Evolutionary conservation across 768 basidiomycete genomes (phyloP).

Genomic region (Polyporus arcularius): DNA sequence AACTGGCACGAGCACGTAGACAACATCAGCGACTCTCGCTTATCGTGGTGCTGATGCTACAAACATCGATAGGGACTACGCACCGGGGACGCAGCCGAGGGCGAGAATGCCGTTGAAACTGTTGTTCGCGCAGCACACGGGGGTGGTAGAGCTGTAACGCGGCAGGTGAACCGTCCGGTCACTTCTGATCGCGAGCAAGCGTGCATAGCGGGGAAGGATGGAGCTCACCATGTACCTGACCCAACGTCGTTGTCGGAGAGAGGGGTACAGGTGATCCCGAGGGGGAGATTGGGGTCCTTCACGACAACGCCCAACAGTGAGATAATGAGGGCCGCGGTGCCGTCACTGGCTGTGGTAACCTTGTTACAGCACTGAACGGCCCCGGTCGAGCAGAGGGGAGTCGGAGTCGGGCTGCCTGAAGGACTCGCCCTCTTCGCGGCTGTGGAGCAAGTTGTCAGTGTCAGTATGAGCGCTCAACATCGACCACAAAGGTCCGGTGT

Average conservation of each 20-base stretch:
- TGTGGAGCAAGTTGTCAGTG: neutral
- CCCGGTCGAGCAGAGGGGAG: slow-evolving; percentile 13
- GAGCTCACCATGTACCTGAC: slow-evolving; percentile 4
- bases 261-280: slow-evolving; percentile 17
- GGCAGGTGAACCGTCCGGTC: neutral
- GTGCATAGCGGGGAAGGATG: neutral
- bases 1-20: too few species aligned
- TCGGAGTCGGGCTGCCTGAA: neutral
- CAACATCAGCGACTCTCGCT: too few species aligned
- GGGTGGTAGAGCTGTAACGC: neutral
- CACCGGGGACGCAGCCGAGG: slow-evolving; percentile 10
- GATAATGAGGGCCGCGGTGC: neutral
- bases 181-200: too few species aligned
- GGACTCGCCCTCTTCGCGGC: slow-evolving; percentile 4
- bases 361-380: slow-evolving; percentile 20
- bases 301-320: slow-evolving; percentile 15
- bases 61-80: neutral
- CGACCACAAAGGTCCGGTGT: neutral
- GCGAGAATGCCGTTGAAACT: slow-evolving; percentile 4
- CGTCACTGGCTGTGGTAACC: neutral
- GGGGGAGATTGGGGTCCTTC: neutral
- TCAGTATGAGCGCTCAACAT: neutral
- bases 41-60: neutral
- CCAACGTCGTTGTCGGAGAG: slow-evolving; percentile 13
- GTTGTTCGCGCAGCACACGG: slow-evolving; percentile 14